Percentiles rank a stretch among this genome's conserved stretches.
phyloP scores from a whole-genome alignment of 805 yeast genomes.

The Pichia phayaonensis region DNA sequence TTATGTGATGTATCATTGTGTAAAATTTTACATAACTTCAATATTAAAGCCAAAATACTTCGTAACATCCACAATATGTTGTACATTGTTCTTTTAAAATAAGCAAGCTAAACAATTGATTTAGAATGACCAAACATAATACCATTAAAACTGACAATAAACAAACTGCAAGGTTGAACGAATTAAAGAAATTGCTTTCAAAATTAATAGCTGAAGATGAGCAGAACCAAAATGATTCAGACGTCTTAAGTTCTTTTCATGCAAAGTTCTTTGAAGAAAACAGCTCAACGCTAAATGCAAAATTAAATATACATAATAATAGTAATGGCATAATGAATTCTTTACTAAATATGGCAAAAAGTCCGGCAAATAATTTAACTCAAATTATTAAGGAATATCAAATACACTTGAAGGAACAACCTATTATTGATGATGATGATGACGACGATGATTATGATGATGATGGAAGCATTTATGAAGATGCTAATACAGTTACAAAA shows the following conservation, averaged over 20 bases:
- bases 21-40: neutral
- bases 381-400: neutral
- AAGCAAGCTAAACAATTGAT: neutral
- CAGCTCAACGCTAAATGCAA: neutral
- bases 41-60: neutral
- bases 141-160: neutral
- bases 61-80: neutral
- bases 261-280: neutral
- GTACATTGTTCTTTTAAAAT: neutral
- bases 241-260: neutral
- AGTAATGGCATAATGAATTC: neutral
- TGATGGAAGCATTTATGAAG: constrained; percentile 9
- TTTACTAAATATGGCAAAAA: neutral
- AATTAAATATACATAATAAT: neutral
- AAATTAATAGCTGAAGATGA: neutral
- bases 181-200: neutral
- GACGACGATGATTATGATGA: too few species aligned
- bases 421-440: neutral
- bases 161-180: neutral
- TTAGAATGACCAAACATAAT: neutral
- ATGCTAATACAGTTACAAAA: constrained; percentile 5
- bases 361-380: neutral
- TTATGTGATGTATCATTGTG: neutral
- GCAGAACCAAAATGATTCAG: neutral
- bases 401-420: neutral